A percentile compares a stretch with the other conserved stretches of the same genome.
Conservation (phyloP, 139 green algal genomes). For the Chlorokybus atmophyticus region DNA sequence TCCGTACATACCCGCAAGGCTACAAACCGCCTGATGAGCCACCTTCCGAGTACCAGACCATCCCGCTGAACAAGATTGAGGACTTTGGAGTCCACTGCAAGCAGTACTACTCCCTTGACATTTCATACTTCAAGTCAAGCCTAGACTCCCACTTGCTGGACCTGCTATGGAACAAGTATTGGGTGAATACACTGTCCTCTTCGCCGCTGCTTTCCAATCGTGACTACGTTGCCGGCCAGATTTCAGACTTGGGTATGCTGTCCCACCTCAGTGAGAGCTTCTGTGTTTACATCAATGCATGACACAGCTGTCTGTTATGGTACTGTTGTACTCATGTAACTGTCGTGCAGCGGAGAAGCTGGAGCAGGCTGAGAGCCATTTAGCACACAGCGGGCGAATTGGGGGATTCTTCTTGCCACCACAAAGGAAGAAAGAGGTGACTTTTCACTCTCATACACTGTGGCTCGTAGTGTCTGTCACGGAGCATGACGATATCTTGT, state of each 20-base stretch:
- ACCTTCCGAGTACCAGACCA: conserved; percentile 88
- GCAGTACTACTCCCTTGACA: conserved; percentile 50
- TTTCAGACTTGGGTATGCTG: conserved; percentile 63
- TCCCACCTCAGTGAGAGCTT: too few species aligned
- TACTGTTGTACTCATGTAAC: not conserved
- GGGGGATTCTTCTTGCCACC: conserved; percentile 37
- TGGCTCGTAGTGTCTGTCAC: not conserved
- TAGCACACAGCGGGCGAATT: conserved; percentile 36
- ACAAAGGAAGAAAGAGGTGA: conserved; percentile 34
- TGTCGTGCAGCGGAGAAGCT: conserved; percentile 69
- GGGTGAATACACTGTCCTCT: conserved; percentile 74
- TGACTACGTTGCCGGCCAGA: conserved; percentile 64
- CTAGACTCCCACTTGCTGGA: conserved; percentile 71
- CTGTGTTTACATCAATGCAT: too few species aligned
- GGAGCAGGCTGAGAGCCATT: conserved; percentile 54
- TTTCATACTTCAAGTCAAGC: conserved; percentile 85
- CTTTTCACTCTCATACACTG: too few species aligned
- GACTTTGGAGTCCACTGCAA: conserved; percentile 83
- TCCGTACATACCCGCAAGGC: conserved; percentile 58
- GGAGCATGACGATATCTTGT: not conserved
- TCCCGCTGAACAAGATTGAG: conserved; percentile 94
- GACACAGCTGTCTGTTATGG: not conserved
- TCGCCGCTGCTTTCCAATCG: conserved; percentile 56
- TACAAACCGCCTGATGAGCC: conserved; percentile 73
- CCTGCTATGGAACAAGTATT: conserved; percentile 92